Evolutionary conservation across 2,329 filamentous ascomycete species (phyloP).

Genomic region (Plectosphaerella cucumerina): DNA sequence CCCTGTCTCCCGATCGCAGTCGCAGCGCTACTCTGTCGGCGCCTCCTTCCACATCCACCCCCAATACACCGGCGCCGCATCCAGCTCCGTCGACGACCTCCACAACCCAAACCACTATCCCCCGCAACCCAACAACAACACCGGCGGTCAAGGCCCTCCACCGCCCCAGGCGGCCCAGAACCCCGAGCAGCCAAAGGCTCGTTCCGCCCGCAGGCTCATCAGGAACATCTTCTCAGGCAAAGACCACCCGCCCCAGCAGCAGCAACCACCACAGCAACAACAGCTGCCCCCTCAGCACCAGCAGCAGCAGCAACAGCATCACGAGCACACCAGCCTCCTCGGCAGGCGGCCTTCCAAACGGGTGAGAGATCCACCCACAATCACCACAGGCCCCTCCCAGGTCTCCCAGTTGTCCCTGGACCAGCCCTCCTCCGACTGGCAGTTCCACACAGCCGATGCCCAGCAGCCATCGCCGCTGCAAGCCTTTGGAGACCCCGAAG

Average conservation of each 20-base stretch:
- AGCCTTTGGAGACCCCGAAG: conserved; percentile 35
- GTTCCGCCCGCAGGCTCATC: conserved; percentile 47
- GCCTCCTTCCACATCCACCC: conserved; percentile 22
- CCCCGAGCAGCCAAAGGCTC: conserved; percentile 32
- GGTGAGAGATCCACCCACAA: conserved; percentile 42
- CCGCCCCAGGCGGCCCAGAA: conserved; percentile 19
- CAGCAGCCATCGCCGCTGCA: conserved; percentile 40
- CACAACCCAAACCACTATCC: conserved; percentile 22
- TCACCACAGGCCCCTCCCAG: conserved; percentile 36
- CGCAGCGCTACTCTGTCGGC: conserved; percentile 39
- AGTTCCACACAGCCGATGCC: conserved; percentile 19
- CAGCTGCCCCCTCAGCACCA: conserved; percentile 14
- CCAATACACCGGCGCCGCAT: conserved; percentile 28
- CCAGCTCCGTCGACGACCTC: conserved; percentile 38
- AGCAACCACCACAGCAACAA: conserved; percentile 15
- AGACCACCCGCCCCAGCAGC: conserved; percentile 21
- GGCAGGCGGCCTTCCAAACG: conserved; percentile 55
- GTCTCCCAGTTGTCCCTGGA: conserved; percentile 32
- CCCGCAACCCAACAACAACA: conserved; percentile 9
- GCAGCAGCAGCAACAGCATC: conserved; percentile 23
- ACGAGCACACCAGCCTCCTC: conserved; percentile 46
- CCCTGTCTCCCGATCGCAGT: conserved; percentile 46
- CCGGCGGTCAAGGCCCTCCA: conserved; percentile 15
- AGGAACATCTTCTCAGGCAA: conserved; percentile 47
- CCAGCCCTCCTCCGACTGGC: conserved; percentile 27